These are phyloP conservation scores for Rhexocercosporidium sp. DNA, from an alignment of 2,329 filamentous ascomycete species.

Conservation along the genomic window DNA sequence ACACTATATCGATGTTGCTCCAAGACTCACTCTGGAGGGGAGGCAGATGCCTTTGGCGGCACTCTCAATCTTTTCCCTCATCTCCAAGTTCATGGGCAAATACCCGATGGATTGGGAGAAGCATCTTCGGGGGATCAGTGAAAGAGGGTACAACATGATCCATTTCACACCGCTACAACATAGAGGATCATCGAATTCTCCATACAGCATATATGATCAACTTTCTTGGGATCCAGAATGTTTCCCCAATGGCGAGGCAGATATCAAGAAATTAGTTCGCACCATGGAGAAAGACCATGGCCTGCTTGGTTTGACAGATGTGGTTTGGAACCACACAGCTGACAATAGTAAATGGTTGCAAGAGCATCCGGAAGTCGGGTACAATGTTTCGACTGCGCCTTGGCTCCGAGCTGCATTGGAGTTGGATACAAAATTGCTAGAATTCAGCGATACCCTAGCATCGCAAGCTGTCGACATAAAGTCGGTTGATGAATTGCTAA, in stretches of 20 bases:
- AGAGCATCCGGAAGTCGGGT: slow-evolving; percentile 93
- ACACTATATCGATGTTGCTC: slow-evolving; percentile 95
- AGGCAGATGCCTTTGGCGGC: slow-evolving; percentile 81
- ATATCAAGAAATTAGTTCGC: slow-evolving; percentile 76
- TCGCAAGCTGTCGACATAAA: slow-evolving; percentile 74
- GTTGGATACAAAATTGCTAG: slow-evolving; percentile 75
- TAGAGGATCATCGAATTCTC: slow-evolving; percentile 89
- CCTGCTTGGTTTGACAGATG: slow-evolving; percentile 88
- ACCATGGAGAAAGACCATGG: slow-evolving; percentile 86
- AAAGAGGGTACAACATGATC: slow-evolving; percentile 97
- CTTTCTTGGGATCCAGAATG: slow-evolving; percentile 79
- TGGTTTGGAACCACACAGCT: slow-evolving; percentile 97
- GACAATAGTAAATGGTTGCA: slow-evolving; percentile 94
- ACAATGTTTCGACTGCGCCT: slow-evolving; percentile 90
- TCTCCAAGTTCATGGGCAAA: slow-evolving; percentile 98
- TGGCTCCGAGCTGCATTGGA: slow-evolving; percentile 76
- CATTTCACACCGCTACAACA: slow-evolving; percentile 95
- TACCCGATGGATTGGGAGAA: slow-evolving; percentile 90
- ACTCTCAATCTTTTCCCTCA: slow-evolving; percentile 87
- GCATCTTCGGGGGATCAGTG: slow-evolving; percentile 85
- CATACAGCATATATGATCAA: slow-evolving; percentile 96
- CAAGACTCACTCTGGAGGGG: slow-evolving; percentile 75
- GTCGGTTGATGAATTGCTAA: slow-evolving; percentile 72
- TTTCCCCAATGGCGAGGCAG: slow-evolving; percentile 85
- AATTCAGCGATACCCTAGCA: slow-evolving; percentile 66